phyloP scores from a whole-genome alignment of 306 rosid species.

The Castanea mollissima region DNA sequence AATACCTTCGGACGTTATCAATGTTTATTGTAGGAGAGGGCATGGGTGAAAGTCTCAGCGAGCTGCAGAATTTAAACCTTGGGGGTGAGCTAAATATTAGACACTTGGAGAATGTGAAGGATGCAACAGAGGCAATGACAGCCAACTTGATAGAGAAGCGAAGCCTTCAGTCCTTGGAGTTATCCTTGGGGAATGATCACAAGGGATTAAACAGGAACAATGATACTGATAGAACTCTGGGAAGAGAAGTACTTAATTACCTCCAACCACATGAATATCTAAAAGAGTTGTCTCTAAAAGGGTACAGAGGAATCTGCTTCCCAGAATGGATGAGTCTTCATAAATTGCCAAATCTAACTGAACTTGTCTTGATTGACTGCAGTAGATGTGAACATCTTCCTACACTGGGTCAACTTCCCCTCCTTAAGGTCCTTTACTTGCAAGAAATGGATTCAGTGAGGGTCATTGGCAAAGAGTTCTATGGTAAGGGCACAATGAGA shows the following conservation, averaged over 20 bases:
- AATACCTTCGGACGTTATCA: conserved; percentile 12
- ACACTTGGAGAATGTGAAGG: conserved; percentile 11
- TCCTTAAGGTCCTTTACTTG: conserved; percentile 3
- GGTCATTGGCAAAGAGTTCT: conserved; percentile 20
- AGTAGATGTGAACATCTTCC: conserved; percentile 21
- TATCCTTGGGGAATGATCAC: conserved; percentile 11
- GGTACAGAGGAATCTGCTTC: conserved; percentile 15
- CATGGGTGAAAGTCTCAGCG: not conserved
- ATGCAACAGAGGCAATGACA: not conserved
- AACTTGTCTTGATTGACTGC: conserved; percentile 11
- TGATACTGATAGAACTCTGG: not conserved
- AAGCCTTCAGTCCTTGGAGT: conserved; percentile 12
- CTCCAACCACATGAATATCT: conserved; percentile 17
- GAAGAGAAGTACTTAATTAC: not conserved
- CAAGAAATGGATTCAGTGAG: conserved; percentile 22
- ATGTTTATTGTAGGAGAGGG: conserved; percentile 14
- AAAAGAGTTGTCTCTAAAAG: not conserved
- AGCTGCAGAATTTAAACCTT: not conserved
- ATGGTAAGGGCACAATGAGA: not conserved
- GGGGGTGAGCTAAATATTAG: conserved; percentile 17
- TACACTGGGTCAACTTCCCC: conserved; percentile 14
- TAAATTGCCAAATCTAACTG: conserved; percentile 15
- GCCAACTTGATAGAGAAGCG: conserved; percentile 16
- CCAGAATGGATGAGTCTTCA: conserved; percentile 11
- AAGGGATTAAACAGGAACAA: not conserved